phyloP scores from a whole-genome alignment of 2,329 filamentous ascomycete species.

The Cercospora nicotianae region DNA sequence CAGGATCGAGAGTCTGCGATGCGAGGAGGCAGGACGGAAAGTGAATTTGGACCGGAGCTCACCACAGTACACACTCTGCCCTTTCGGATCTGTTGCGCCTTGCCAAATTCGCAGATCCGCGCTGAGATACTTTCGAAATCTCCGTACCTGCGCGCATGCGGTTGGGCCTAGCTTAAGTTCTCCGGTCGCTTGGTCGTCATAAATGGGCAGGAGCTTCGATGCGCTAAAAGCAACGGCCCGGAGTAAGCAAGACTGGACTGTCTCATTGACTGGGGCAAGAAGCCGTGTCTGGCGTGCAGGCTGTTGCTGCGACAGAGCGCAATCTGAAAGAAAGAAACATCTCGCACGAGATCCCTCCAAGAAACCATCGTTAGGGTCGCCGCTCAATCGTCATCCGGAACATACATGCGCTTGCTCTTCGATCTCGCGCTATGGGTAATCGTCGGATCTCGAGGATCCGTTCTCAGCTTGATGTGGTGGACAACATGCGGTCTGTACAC shows the following conservation, averaged over 20 bases:
- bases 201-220: neutral
- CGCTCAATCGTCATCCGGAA: constrained; percentile 27
- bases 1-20: neutral
- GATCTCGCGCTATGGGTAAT: constrained; percentile 27
- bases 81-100: neutral
- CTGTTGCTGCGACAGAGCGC: neutral
- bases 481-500: constrained; percentile 91
- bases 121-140: neutral
- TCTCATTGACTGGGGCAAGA: neutral
- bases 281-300: neutral
- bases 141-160: no score
- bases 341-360: neutral
- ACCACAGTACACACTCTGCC: neutral
- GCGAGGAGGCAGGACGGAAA: neutral
- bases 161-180: neutral
- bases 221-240: neutral
- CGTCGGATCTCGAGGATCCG: constrained; percentile 49
- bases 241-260: neutral
- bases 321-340: neutral
- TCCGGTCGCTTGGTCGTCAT: neutral
- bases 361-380: neutral
- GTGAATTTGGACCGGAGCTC: neutral
- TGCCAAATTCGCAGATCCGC: neutral
- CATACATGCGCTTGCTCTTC: constrained; percentile 16
- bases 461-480: constrained; percentile 69